These are phyloP conservation scores for Cymbopogon flexuosus DNA, from an alignment of 202 grass and related monocot species.

Conservation along the genomic window DNA sequence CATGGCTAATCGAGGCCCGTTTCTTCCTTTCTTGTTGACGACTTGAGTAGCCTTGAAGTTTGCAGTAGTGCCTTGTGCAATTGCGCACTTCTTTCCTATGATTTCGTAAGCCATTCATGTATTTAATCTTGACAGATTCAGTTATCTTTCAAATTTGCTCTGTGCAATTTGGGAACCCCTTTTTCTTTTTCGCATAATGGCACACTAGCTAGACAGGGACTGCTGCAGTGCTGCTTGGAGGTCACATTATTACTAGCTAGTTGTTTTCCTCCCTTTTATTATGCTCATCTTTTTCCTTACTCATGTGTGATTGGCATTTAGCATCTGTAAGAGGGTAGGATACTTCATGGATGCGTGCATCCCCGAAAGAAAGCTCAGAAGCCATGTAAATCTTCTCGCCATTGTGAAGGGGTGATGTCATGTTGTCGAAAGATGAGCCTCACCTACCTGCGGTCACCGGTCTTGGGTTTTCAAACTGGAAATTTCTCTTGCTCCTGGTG, in stretches of 20 bases:
- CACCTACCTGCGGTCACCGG: not conserved
- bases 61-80: not conserved
- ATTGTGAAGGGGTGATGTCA: too few relatives aligned
- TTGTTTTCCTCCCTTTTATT: not conserved
- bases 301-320: not conserved
- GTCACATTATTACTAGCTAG: too few relatives aligned
- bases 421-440: not conserved
- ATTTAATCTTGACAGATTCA: not conserved
- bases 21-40: not conserved
- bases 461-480: constrained; percentile 2
- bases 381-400: not conserved
- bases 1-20: not conserved
- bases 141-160: not conserved
- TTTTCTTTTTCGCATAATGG: too few relatives aligned
- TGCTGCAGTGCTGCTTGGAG: too few relatives aligned
- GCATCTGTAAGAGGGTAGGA: not conserved
- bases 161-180: not conserved
- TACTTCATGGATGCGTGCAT: not conserved
- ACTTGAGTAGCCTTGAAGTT: not conserved
- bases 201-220: too few relatives aligned
- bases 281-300: not conserved
- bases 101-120: not conserved
- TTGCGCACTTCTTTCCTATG: not conserved
- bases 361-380: not conserved
- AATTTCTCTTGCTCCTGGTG: not conserved